Conservation (phyloP, 768 basidiomycete genomes). For the Xerocomus spinulosus region DNA sequence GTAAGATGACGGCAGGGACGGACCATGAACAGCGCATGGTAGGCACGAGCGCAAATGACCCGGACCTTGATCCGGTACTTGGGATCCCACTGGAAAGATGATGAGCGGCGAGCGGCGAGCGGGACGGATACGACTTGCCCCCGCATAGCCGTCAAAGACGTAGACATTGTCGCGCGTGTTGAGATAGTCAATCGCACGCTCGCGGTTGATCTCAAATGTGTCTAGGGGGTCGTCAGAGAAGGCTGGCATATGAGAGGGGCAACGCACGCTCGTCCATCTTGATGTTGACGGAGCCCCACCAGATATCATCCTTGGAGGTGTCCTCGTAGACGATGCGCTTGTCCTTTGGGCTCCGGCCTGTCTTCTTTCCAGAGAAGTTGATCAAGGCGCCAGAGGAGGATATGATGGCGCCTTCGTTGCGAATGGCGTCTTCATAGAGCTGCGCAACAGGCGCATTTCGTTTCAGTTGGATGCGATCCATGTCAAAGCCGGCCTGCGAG, state of each 20-base stretch:
- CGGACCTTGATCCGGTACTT: conserved; percentile 99
- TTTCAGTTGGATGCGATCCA: conserved; percentile 94
- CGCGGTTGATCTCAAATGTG: conserved; percentile 98
- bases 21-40: conserved; percentile 98
- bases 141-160: conserved; percentile 94
- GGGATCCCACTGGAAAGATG: conserved; percentile 76
- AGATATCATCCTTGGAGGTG: conserved; percentile 92
- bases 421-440: conserved; percentile 96
- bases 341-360: conserved; percentile 95
- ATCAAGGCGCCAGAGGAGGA: conserved; percentile 94
- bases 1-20: conserved; percentile 25
- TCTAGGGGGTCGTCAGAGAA: conserved; percentile 40
- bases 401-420: conserved; percentile 98
- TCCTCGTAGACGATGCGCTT: conserved; percentile 99
- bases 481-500: conserved; percentile 99
- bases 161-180: conserved; percentile 99
- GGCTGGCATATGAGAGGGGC: not conserved
- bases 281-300: conserved; percentile 99
- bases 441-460: conserved; percentile 87
- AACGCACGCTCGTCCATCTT: conserved; percentile 92
- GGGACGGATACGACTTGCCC: conserved; percentile 43
- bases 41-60: conserved; percentile 96
- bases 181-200: conserved; percentile 97
- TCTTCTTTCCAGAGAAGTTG: conserved; percentile 99
- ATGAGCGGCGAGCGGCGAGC: not conserved